Base-by-base conservation (phyloP, 192 early-diverging fungal genomes). In the Spinellus fusiger region DNA sequence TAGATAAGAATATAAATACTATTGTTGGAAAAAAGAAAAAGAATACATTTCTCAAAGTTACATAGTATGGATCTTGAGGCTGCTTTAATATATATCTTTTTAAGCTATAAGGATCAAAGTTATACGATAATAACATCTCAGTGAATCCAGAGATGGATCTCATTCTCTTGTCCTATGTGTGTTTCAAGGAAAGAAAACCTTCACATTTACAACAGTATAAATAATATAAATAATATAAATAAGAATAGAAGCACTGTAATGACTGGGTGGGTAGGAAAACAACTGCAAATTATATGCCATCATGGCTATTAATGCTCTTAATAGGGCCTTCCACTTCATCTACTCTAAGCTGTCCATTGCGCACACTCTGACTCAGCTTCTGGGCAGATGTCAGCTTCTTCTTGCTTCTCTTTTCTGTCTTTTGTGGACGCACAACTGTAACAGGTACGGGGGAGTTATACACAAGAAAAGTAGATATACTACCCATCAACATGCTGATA, bases 361-460 rank as follows among this genome's bases (percentile, higher is more conserved):
- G 60, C n/a, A 74, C 67, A 56, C 72, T 74, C 25, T 74, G 59
- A 54, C 72, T 74, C n/a, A 74, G 49, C 22, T 65, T 68, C 49
- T 68, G 67, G 23, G 67, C 72, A 10, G 62, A 26, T 13, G 72
- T 65, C 28, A 61, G 51, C 37, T 62, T 52, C 20, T 65, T 69
- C 28, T 59, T 65, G 20, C 53, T 53, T 48, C 61, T 64, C 34
- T 66, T 64, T 65, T 76, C 31, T 38, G 69, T 75, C 9, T 71
- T 73, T 5, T 77, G 76, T 22, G 71, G 66, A 7, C 79, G 71
- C 1, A 81, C 74, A 7, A 81, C 76, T 44, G 77, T 68, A 12
- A 81, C 79, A 2, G 79, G 79, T 0, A 76, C 65, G 15, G 74
- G 75, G 0, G 79, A 78, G 31, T 78, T 81, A 31, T 81, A 77